Percentiles rank a stretch among this genome's conserved stretches.
These are phyloP conservation scores for Stramenopiles sp. DNA, from an alignment of 352 stramenopile genomes.

Conservation along the genomic window DNA sequence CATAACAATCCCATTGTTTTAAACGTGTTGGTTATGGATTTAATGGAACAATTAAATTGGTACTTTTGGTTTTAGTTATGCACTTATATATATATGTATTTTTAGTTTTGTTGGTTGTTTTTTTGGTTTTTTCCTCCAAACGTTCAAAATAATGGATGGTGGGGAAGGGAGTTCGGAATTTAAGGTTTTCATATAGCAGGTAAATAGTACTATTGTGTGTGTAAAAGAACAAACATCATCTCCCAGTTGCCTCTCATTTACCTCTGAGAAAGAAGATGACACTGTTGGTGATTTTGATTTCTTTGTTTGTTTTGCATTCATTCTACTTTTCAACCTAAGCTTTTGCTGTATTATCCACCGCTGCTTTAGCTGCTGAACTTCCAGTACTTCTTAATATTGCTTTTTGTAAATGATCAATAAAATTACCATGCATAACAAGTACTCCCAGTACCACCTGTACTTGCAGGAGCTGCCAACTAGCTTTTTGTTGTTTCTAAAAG, in stretches of 20 bases:
- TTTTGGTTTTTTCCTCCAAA: neutral
- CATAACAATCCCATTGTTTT: constrained; percentile 9
- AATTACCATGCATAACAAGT: neutral
- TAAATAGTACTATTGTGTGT: constrained; percentile 11
- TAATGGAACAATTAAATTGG: constrained; percentile 9
- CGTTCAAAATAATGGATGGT: neutral
- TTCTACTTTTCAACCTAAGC: constrained; percentile 10
- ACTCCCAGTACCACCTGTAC: no score
- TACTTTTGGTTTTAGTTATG: no score
- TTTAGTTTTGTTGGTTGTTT: constrained; percentile 10
- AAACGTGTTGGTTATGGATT: constrained; percentile 8
- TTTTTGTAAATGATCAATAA: constrained; percentile 12
- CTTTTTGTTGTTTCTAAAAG: constrained; percentile 11
- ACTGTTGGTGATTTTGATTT: constrained; percentile 9
- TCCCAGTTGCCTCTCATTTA: constrained; percentile 9
- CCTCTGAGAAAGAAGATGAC: constrained; percentile 7
- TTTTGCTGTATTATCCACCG: constrained; percentile 10
- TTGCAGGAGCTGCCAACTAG: no score
- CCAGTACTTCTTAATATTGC: constrained; percentile 10
- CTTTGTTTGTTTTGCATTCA: constrained; percentile 11
- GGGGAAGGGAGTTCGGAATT: constrained; percentile 8
- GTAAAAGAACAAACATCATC: constrained; percentile 9
- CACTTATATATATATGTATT: constrained; percentile 12
- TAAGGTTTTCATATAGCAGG: constrained; percentile 10
- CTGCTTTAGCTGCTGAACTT: constrained; percentile 9